Base-by-base conservation (phyloP, 257 asterid species). In the Ocimum tenuiflorum region DNA sequence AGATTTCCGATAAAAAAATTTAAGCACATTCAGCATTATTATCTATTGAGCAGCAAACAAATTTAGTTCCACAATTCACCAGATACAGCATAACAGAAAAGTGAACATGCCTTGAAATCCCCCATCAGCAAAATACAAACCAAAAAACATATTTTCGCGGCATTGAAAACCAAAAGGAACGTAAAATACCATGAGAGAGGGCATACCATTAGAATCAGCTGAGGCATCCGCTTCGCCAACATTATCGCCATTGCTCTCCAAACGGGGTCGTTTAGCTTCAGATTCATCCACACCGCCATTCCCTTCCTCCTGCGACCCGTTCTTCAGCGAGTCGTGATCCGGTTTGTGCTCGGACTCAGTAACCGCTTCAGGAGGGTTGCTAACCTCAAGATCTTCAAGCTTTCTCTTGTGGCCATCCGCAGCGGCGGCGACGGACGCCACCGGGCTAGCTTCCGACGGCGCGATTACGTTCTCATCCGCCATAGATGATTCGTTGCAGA, bases 301-400 rank as follows among this genome's bases (percentile, higher is more conserved):
- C 57, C 73, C 88, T 52, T 67, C 85, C 70, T 58, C 85, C 67
- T 69, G 72, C 55, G 70, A 63, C 17, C 68, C 83, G 47, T 79
- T 75, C 42, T 71, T 67, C 60, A 54, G 53, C 4, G 83, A 63
- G 18, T 71, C 83, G 13, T 63, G 57, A 62, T 79, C 80, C 9
- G 67, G 31, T 19, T 38, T 62, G 33, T 45, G 23, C 17, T 67
- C 82, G 11, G 81, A 36, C 36, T 75, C 83, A 0, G 73, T 22
- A 48, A 54, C 77, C 18, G 79, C 59, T 70, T 81, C 86, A 10
- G 85, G 78, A 41, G 69, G 79, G 63, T 23, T 69, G 73, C 62
- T 79, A 12, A 64, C 78, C 78, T 87, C 99, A 82, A 88, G 69
- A 72, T 92, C 95, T 5, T 85, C 96, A 12, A 84, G 91, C 86